Percentiles rank a stretch among this genome's conserved stretches.
Evolutionary conservation across 2,329 filamentous ascomycete species (phyloP).

Genomic region (Waltergamsia citrina): DNA sequence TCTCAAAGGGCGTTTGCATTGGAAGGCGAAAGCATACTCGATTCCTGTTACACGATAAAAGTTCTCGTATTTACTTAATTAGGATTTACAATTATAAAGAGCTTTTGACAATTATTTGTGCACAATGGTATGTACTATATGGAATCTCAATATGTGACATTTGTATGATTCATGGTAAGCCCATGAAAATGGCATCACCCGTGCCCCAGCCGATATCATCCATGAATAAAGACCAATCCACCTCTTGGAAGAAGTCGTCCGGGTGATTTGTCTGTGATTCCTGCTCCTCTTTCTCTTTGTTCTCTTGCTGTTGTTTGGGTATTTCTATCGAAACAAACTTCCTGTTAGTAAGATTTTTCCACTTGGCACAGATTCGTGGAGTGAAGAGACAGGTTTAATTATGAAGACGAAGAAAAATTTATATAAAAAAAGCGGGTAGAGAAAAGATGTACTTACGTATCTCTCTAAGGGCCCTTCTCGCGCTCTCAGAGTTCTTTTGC

Average conservation of each 20-base stretch:
- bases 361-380: too few relatives aligned
- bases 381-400: too few relatives aligned
- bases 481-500: conserved; percentile 18
- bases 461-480: conserved; percentile 18
- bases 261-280: neutral
- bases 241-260: conserved; percentile 27
- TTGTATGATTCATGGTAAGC: conserved; percentile 10
- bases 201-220: conserved; percentile 38
- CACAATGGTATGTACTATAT: too few relatives aligned
- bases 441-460: conserved; percentile 15
- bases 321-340: too few relatives aligned
- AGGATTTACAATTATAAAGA: neutral
- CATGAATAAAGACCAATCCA: conserved; percentile 41
- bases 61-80: neutral
- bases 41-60: too few relatives aligned
- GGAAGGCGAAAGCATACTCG: too few relatives aligned
- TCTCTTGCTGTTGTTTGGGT: neutral
- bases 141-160: neutral
- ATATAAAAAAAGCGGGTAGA: too few relatives aligned
- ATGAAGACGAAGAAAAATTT: too few relatives aligned
- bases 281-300: neutral
- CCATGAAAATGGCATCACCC: conserved; percentile 18
- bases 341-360: too few relatives aligned
- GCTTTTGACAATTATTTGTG: too few relatives aligned
- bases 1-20: too few relatives aligned